Base-by-base conservation (phyloP, 352 stramenopile species). In the Globisporangium camurandrum region DNA sequence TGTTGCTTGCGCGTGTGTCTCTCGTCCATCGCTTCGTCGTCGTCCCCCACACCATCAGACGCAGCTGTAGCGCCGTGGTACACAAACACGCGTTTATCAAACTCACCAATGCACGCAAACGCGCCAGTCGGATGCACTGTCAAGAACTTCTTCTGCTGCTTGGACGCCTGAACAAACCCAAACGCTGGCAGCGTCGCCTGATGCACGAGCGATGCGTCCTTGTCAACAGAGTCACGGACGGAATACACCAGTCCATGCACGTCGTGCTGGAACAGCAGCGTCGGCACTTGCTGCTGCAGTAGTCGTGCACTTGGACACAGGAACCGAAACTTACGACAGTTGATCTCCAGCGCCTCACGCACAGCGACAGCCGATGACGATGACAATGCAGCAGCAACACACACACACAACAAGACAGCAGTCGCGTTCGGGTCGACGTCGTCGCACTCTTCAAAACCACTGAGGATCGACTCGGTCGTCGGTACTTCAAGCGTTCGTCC, bases 61-160 rank as follows among this genome's bases (percentile, higher is more conserved):
- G n/a, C n/a, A n/a, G n/a, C n/a, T n/a, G n/a, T n/a, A 8, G 52
- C 66, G 34, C 73, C 66, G 40, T 81, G 65, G 51, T 91, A 93
- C 51, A 91, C 58, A 45, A 86, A 91, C 31, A 91, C 47, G 8
- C 77, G 83, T 33, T 79, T 74, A 43, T 90, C 71, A 51, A 89
- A 87, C 50, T 93, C 83, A 45, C 71, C 77, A 19, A 92, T 84
- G 42, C 63, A 75, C 19, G 83, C 78, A n/a, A 93, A 70, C 26
- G 63, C 62, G 2, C 62, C 74, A 0, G 51, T 54, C 6, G 71
- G 56, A 16, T 86, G 66, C 38, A 82, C 78, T 14, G 66, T 71
- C 66, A 90, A 65, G 49, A 85, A 89, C 67, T 91, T 93, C 51
- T 91, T 91, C 50, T 91, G 75, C 47, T 89, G 76, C 62, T 93